A percentile compares a stretch with the other conserved stretches of the same genome.
phyloP scores from a whole-genome alignment of 208 protist genomes.

The Naegleria gruberi region DNA sequence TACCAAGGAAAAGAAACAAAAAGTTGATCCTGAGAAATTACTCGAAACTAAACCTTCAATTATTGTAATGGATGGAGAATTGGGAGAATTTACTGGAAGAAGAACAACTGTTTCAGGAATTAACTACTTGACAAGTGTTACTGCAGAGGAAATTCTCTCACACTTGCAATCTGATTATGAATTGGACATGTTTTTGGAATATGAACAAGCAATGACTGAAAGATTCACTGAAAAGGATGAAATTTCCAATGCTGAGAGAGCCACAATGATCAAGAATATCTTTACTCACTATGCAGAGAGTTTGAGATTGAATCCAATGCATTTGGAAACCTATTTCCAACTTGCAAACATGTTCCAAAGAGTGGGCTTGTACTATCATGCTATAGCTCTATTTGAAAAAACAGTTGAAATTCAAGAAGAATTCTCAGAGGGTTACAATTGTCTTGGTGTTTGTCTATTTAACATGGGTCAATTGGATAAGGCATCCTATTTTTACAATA shows the following conservation, averaged over 20 bases:
- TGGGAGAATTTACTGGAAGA: background rate
- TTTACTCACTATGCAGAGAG: background rate
- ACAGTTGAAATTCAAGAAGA: background rate
- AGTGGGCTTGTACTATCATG: background rate
- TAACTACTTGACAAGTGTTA: background rate
- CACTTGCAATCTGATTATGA: background rate
- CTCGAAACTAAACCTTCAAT: background rate
- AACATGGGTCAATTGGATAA: background rate
- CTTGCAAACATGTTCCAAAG: background rate
- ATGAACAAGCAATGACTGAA: background rate
- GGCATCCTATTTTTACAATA: background rate
- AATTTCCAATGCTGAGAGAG: background rate
- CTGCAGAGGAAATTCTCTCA: background rate
- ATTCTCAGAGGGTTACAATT: background rate
- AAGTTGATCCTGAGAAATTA: background rate
- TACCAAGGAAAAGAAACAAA: background rate
- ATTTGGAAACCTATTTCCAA: background rate
- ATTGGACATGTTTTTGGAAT: background rate
- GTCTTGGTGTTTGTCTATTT: background rate
- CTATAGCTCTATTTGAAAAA: background rate
- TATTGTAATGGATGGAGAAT: background rate
- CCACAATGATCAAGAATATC: background rate
- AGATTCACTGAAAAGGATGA: background rate
- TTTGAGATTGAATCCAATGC: background rate
- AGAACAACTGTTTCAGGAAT: background rate